phyloP scores from a whole-genome alignment of 2,329 filamentous ascomycete species.

The Emmonsiellopsis sp. region DNA sequence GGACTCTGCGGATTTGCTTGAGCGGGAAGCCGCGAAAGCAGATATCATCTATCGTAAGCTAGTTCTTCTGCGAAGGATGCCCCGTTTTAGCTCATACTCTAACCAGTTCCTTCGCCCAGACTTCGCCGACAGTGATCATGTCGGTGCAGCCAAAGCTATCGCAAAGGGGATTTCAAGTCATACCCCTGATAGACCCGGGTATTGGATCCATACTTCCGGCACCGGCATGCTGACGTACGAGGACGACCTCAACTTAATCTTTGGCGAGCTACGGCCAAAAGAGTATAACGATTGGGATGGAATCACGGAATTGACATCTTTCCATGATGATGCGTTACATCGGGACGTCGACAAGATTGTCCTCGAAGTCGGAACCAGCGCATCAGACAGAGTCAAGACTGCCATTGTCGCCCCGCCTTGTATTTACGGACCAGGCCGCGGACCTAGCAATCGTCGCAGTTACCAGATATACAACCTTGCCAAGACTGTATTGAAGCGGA shows the following conservation, averaged over 20 bases:
- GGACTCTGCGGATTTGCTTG: conserved; percentile 31
- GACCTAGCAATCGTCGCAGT: conserved; percentile 30
- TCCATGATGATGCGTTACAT: conserved; percentile 33
- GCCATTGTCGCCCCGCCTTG: conserved; percentile 33
- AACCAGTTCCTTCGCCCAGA: conserved; percentile 15
- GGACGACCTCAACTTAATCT: conserved; percentile 30
- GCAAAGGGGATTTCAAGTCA: conserved; percentile 30
- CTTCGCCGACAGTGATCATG: conserved; percentile 36
- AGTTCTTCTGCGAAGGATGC: not conserved
- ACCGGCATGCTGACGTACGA: conserved; percentile 35
- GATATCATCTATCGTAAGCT: conserved; percentile 38
- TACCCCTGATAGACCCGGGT: conserved; percentile 27
- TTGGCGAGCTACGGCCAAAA: conserved; percentile 34
- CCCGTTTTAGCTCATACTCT: not conserved
- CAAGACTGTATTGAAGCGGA: conserved; percentile 26
- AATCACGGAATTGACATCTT: conserved; percentile 31
- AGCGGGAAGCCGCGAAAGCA: conserved; percentile 37
- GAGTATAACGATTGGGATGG: conserved; percentile 40
- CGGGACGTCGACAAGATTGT: conserved; percentile 34
- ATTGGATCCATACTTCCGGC: conserved; percentile 39
- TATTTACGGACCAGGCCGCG: conserved; percentile 33
- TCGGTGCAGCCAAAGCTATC: conserved; percentile 32
- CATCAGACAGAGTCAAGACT: conserved; percentile 22
- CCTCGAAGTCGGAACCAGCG: conserved; percentile 18
- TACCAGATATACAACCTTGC: conserved; percentile 34